Evolutionary conservation across 768 basidiomycete genomes (phyloP).

Genomic region (Ramaria rubella): DNA sequence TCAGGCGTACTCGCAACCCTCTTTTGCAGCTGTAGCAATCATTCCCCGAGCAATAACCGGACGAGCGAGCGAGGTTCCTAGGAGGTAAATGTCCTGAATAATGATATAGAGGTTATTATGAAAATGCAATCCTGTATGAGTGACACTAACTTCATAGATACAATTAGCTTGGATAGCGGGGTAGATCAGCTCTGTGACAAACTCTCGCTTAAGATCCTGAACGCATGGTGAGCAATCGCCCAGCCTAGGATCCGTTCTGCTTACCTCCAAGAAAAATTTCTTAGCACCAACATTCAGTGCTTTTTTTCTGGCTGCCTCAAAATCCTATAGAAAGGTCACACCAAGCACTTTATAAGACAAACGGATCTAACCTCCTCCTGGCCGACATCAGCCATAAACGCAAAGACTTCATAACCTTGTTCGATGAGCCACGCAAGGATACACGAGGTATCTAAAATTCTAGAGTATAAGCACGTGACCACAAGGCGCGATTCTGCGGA

Average conservation of each 20-base stretch:
- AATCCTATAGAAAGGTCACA: constrained; percentile 57
- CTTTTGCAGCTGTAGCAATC: constrained; percentile 85
- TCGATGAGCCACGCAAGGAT: constrained; percentile 99
- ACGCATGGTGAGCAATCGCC: neutral
- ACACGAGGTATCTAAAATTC: constrained; percentile 82
- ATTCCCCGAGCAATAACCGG: constrained; percentile 99
- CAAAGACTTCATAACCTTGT: constrained; percentile 92
- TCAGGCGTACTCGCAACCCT: constrained; percentile 86
- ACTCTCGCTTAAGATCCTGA: constrained; percentile 91
- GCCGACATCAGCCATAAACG: constrained; percentile 95
- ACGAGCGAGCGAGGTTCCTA: constrained; percentile 95
- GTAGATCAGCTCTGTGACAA: constrained; percentile 93
- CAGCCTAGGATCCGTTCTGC: constrained; percentile 6
- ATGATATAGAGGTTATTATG: neutral
- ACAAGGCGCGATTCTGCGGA: neutral
- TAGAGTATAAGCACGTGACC: neutral
- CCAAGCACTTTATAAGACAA: neutral
- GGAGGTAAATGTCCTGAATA: constrained; percentile 83
- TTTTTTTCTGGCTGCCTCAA: constrained; percentile 84
- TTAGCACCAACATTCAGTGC: constrained; percentile 89
- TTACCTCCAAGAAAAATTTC: constrained; percentile 87
- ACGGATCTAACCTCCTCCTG: constrained; percentile 65
- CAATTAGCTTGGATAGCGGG: constrained; percentile 97
- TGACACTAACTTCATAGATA: constrained; percentile 80
- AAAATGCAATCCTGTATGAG: neutral